Evolutionary conservation across 371 early-diverging fungal species (phyloP), one percentile per base, ranked within the genome.

Genomic region (Mucor indicus): DNA sequence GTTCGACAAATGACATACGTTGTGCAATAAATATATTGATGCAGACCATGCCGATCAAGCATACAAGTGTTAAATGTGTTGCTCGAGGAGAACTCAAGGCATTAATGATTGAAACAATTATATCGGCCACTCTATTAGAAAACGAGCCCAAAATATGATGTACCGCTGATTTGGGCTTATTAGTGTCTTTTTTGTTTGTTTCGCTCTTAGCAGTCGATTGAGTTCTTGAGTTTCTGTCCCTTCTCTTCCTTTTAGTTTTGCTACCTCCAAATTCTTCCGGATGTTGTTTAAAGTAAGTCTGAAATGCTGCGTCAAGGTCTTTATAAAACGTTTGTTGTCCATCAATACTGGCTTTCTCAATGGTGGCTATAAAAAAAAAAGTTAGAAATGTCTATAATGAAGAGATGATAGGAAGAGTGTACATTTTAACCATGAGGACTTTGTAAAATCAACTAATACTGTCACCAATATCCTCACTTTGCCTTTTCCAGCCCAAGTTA

Each of bases 401-500:
- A n/a, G n/a, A n/a, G n/a, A n/a, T n/a, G n/a, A n/a, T n/a, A n/a
- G n/a, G n/a, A n/a, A 27, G 17, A 29, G 30, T 45, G 78, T 73
- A 58, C 82, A 80, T 67, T 87, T 88, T 30, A 90, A 60, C 87
- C 87, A 85, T 2, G 81, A 82, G 24, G 75, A 75, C 66, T 86
- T 86, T 21, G 73, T 70, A 57, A 90, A 90, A 32, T 86, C 90
- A 3, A 89, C 73, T 2, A 66, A 64, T 17, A 79, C 84, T 10
- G 86, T 84, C 43, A 88, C 85, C 10, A 77, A 60, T 35, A 89
- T 68, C 22, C 78, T 81, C 23, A 83, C 68, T 47, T 69, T 58
- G 10, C 73, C 72, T 17, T 75, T 68, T 3, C 75, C 77, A 12
- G 84, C 81, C 82, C 86, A 89, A 38, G 89, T 84, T 17, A 95